Percentiles rank a stretch among this genome's conserved stretches.
These are phyloP conservation scores for Marvania coccoides DNA, from an alignment of 139 green algal genomes.

Conservation along the genomic window DNA sequence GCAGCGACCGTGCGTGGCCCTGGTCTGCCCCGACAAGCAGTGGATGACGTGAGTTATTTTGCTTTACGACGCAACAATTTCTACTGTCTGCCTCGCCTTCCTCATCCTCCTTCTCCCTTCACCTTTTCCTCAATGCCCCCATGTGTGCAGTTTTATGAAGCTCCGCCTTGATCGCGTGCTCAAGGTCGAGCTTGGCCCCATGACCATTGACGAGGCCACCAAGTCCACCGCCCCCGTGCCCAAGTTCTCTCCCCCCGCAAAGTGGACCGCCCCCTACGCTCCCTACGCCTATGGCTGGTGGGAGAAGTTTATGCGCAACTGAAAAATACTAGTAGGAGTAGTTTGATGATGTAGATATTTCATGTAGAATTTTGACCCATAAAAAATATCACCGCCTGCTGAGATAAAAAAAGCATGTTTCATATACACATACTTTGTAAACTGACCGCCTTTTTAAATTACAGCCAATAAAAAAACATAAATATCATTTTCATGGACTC, in stretches of 20 bases:
- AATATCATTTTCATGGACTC: too few species aligned
- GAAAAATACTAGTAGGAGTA: background rate
- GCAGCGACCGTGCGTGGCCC: constrained; percentile 61
- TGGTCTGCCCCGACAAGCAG: constrained; percentile 77
- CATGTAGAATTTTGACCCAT: too few species aligned
- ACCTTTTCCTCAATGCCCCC: background rate
- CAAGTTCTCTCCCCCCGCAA: constrained; percentile 48
- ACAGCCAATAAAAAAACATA: too few species aligned
- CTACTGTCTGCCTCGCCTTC: background rate
- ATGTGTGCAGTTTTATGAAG: constrained; percentile 81
- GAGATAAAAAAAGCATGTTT: too few species aligned
- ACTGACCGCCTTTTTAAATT: too few species aligned
- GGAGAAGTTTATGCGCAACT: constrained; percentile 32
- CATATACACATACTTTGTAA: too few species aligned
- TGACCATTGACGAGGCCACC: constrained; percentile 48
- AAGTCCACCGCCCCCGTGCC: constrained; percentile 46
- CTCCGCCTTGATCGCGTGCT: constrained; percentile 83
- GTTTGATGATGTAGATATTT: too few species aligned
- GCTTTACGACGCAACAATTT: background rate
- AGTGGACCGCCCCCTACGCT: constrained; percentile 81
- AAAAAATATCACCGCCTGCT: too few species aligned
- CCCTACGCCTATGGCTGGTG: constrained; percentile 58
- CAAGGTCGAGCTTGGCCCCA: constrained; percentile 51
- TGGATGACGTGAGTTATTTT: constrained; percentile 74
- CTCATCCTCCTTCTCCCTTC: background rate